Evolutionary conservation across 352 stramenopile genomes (phyloP).

Genomic region (Thraustochytrium aureum): DNA sequence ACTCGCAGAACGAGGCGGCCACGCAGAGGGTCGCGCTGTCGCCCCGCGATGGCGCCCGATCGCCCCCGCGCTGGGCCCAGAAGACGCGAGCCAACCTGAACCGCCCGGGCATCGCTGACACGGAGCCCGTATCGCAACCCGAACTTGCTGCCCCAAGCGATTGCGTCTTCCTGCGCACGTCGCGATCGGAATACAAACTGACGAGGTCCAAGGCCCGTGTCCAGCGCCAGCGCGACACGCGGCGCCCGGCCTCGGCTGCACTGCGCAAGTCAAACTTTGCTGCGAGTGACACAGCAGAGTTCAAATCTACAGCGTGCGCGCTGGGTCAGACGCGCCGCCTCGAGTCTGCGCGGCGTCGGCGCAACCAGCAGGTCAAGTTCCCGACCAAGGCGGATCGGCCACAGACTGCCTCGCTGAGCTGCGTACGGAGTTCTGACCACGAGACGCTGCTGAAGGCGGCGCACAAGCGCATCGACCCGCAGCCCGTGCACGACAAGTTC

Average conservation of each 20-base stretch:
- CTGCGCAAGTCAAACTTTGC: constrained; percentile 42
- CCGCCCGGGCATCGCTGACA: too few relatives aligned
- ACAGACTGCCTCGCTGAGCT: neutral
- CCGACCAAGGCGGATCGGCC: neutral
- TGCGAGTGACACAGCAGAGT: neutral
- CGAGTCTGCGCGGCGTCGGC: neutral
- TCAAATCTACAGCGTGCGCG: neutral
- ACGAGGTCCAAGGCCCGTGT: neutral
- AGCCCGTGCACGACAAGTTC: constrained; percentile 21
- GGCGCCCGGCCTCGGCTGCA: neutral
- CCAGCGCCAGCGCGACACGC: neutral
- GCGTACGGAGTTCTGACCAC: neutral
- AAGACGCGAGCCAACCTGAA: too few relatives aligned
- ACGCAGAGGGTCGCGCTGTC: neutral
- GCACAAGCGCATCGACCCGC: neutral
- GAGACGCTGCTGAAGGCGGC: neutral
- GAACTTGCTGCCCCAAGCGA: neutral
- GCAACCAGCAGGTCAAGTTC: neutral
- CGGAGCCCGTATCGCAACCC: too few relatives aligned
- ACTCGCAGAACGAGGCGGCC: constrained; percentile 36
- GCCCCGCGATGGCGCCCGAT: too few relatives aligned
- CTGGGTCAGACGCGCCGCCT: neutral
- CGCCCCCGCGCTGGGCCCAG: too few relatives aligned
- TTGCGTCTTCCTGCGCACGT: constrained; percentile 21
- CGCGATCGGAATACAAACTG: neutral